Evolutionary conservation across 1,284 basidiomycete genomes (phyloP), one percentile per base, ranked within the genome.

Genomic region (Ustilago loliicola): DNA sequence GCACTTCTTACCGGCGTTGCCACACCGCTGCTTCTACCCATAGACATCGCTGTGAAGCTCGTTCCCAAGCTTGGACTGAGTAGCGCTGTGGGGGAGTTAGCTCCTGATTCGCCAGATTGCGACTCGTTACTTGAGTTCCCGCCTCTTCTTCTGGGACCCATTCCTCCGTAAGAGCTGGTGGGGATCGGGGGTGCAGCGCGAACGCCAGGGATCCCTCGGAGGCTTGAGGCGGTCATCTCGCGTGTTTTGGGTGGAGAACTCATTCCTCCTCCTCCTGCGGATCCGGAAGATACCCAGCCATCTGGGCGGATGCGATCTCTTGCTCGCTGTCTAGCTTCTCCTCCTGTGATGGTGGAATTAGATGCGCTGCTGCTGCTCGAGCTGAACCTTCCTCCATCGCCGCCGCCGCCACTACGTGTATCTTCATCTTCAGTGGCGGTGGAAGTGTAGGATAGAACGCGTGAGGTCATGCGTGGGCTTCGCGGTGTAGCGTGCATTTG

Each of bases 391-490:
- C 68, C 51, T 17, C 48, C 48, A 15, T 1, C 19, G 13, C 48
- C 48, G 13, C 11, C 48, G 17, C 48, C 48, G n/a, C 65, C 65
- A 23, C 66, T 51, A 10, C 58, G 61, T 9, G 55, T 23, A 3
- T 64, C 68, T 36, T 76, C 73, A 6, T 67, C 72, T 40, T 76
- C 73, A 9, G 68, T 76, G 5, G 73, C 68, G 1, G 73, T 71
- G 15, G 53, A 61, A 1, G 58, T 11, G 21, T 76, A 76, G 47
- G 68, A 67, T 11, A 76, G 51, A 42, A 72, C 56, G 10, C 75
- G 59, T 2, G 71, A 59, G 0, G 59, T 62, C 71, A 69, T 66
- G 1, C 78, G 56, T 11, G 78, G 78, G 25, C 78, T 80, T 21
- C 72, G 61, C 13, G 77, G 73, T 17, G 70, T 74, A 10, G 72